Conservation (phyloP, 176 grass and related monocot genomes). For the Zoysia japonica region DNA sequence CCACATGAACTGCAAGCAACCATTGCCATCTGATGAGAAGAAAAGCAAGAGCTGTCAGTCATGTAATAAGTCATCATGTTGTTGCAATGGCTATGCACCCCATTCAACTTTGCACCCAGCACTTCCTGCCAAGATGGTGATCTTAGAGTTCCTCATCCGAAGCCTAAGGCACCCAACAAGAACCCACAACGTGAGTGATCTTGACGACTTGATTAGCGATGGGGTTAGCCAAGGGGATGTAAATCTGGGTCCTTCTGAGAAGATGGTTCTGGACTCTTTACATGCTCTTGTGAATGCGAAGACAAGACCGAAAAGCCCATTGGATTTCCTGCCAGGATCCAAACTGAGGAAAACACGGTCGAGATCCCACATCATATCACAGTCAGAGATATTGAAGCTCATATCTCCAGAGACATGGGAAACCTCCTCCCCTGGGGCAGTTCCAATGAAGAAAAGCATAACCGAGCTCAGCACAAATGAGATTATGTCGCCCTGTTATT, state of each 20-base stretch:
- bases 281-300: constrained; percentile 55
- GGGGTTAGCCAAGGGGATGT: constrained; percentile 38
- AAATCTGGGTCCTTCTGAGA: constrained; percentile 50
- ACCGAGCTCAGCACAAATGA: constrained; percentile 12
- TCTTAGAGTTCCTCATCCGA: constrained; percentile 63
- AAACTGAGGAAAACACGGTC: constrained; percentile 43
- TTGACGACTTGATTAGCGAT: constrained; percentile 55
- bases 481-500: constrained; percentile 39
- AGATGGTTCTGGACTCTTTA: constrained; percentile 60
- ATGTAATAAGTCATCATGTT: constrained; percentile 35
- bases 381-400: constrained; percentile 52
- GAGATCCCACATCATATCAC: constrained; percentile 42
- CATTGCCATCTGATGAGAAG: constrained; percentile 42
- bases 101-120: constrained; percentile 25
- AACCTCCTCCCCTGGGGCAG: constrained; percentile 18
- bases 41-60: constrained; percentile 38
- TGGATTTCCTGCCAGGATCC: constrained; percentile 37
- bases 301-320: constrained; percentile 37
- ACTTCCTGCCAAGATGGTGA: constrained; percentile 58
- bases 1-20: constrained; percentile 33
- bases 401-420: constrained; percentile 50
- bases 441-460: constrained; percentile 26
- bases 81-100: constrained; percentile 16
- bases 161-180: constrained; percentile 62
- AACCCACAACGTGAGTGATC: constrained; percentile 59